Evolutionary conservation across 495 filamentous ascomycete genomes (phyloP).

Genomic region (Glarea lozoyensis): DNA sequence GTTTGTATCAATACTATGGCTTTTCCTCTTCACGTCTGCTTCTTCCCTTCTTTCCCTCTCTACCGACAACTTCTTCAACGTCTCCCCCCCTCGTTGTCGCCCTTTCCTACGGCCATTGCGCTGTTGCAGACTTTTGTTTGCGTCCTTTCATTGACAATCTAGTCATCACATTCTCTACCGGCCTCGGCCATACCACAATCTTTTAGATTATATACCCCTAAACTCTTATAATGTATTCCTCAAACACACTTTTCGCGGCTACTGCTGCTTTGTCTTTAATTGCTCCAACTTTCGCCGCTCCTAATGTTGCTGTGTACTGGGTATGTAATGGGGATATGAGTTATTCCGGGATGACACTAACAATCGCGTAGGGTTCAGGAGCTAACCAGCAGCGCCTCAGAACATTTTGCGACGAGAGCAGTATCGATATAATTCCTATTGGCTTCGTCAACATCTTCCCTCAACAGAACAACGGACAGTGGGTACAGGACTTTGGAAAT

Average conservation of each 20-base stretch:
- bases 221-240: conserved; percentile 19
- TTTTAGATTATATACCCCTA: conserved; percentile 10
- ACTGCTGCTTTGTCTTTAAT: conserved; percentile 16
- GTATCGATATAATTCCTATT: conserved; percentile 58
- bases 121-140: conserved; percentile 26
- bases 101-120: conserved; percentile 6
- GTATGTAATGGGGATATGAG: conserved; percentile 20
- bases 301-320: conserved; percentile 47
- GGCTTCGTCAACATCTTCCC: conserved; percentile 61
- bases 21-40: conserved; percentile 2
- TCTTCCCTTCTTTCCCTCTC: conserved; percentile 9
- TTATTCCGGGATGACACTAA: neutral
- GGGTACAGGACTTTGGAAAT: conserved; percentile 58
- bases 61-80: conserved; percentile 12
- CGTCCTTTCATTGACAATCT: conserved; percentile 24
- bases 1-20: neutral
- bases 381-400: conserved; percentile 34
- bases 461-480: conserved; percentile 40
- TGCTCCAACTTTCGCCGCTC: conserved; percentile 8
- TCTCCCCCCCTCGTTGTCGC: conserved; percentile 6
- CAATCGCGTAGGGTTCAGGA: conserved; percentile 34
- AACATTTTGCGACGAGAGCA: conserved; percentile 47
- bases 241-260: conserved; percentile 13
- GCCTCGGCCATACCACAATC: conserved; percentile 20
- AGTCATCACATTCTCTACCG: conserved; percentile 22